Evolutionary conservation across 2,329 filamentous ascomycete species (phyloP).

Genomic region (Plenodomus biglobosus): DNA sequence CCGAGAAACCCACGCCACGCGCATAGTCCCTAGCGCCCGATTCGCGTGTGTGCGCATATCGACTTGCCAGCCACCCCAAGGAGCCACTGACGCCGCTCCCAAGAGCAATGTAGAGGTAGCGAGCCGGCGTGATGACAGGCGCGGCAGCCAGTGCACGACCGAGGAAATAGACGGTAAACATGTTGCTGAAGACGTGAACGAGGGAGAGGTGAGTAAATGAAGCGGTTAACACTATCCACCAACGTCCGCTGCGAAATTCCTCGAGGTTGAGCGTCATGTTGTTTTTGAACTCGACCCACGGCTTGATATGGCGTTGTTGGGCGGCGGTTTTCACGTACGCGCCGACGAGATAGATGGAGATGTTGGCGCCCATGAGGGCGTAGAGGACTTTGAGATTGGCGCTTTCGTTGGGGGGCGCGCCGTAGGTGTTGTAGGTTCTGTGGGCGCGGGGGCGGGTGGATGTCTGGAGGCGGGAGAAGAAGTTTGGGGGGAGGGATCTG

Average conservation of each 20-base stretch:
- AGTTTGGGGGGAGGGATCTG: slow-evolving; percentile 3
- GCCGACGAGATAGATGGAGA: slow-evolving; percentile 44
- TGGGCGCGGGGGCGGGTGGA: slow-evolving; percentile 7
- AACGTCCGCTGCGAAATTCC: slow-evolving; percentile 31
- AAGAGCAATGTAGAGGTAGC: slow-evolving; percentile 30
- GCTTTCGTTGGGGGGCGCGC: slow-evolving; percentile 3
- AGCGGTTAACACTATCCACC: slow-evolving; percentile 44
- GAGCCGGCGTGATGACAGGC: slow-evolving; percentile 31
- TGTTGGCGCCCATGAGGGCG: slow-evolving; percentile 46
- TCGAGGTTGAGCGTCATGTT: slow-evolving; percentile 41
- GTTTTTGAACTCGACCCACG: slow-evolving; percentile 18
- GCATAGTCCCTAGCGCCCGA: slow-evolving; percentile 4
- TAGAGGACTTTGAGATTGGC: slow-evolving; percentile 34
- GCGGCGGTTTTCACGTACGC: slow-evolving; percentile 36
- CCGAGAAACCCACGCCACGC: slow-evolving; percentile 41
- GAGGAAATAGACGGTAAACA: slow-evolving; percentile 45
- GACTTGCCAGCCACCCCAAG: slow-evolving; percentile 15
- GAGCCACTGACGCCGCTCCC: slow-evolving; percentile 36
- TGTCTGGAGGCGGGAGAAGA: slow-evolving; percentile 19
- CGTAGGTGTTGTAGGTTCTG: slow-evolving; percentile 1
- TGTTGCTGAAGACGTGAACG: slow-evolving; percentile 47
- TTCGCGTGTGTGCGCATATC: slow-evolving; percentile 8
- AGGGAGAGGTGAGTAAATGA: slow-evolving; percentile 44
- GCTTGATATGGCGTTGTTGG: slow-evolving; percentile 15
- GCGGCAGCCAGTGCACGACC: slow-evolving; percentile 35